Evolutionary conservation across 2,329 filamentous ascomycete genomes (phyloP), one percentile per base, ranked within the genome.

Genomic region (Cladophialophora carrionii): DNA sequence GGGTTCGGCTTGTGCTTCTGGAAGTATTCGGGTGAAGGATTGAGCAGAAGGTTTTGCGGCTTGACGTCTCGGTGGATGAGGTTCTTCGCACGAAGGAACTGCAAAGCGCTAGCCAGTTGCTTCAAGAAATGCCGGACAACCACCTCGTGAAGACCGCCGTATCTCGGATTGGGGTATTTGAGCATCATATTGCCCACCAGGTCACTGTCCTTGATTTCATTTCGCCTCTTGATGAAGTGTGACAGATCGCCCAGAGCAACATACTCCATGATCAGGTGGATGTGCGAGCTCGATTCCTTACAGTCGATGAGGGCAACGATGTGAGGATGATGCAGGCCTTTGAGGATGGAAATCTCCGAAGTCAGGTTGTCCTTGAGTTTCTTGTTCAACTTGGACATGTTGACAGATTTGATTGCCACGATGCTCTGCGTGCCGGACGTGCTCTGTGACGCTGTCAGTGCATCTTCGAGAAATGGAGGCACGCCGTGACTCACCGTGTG

Each of bases 241-340:
- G 95, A 96, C 64, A 99, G 80, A 75, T 99, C 95, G 24, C 95
- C 94, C 48, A 99, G 85, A 75, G 96, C 92, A 80, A 95, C 98
- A 79, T 96, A 98, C 80, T 99, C 95, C 94, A 98, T 99, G 69
- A 98, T 89, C 64, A 99, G 85, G 79, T 99, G 95, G 79, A 98
- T 97, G 74, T 96, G 91, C 24, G 89, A 88, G 3, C 87, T 82
- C 0, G 91, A 90, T 77, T 98, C 93, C 77, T 94, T 85, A 80
- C 93, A 97, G 79, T 96, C 92, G 81, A 97, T 93, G 55, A 99
- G 88, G 72, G 92, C 91, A 71, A 98, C 95, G 72, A 99, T 97
- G 76, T 99, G 95, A 31, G 95, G 95, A 78, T 99, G 95, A 65
- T 95, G 90, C 31, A 99, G 85, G 69, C 88, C 91, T 79, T 95